Evolutionary conservation across 306 rosid genomes (phyloP).

Genomic region (Geum urbanum): DNA sequence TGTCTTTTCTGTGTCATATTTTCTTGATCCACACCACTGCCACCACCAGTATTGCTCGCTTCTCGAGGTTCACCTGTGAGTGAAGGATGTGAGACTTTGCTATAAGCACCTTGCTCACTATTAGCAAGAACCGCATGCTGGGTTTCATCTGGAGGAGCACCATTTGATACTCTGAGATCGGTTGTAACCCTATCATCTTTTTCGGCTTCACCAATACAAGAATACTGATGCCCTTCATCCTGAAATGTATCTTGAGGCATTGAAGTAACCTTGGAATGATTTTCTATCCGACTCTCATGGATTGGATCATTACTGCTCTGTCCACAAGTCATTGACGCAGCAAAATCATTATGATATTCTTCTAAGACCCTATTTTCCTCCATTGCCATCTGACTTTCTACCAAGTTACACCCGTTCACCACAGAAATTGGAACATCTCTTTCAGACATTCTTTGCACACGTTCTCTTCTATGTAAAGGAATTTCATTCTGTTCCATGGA

Average conservation of each 20-base stretch:
- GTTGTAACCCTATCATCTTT: constrained; percentile 13
- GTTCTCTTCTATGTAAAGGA: constrained; percentile 19
- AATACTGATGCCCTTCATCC: background rate
- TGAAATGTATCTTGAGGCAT: constrained; percentile 14
- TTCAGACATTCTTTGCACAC: constrained; percentile 4
- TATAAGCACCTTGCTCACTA: constrained; percentile 28
- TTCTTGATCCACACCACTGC: constrained; percentile 20
- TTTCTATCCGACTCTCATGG: constrained; percentile 24
- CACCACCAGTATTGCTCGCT: constrained; percentile 10
- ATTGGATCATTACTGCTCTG: constrained; percentile 22
- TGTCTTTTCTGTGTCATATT: constrained; percentile 28
- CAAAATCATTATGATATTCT: constrained; percentile 24
- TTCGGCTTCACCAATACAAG: constrained; percentile 7
- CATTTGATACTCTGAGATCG: constrained; percentile 26
- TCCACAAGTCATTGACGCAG: constrained; percentile 28
- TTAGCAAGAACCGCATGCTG: constrained; percentile 11
- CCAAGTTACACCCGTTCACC: constrained; percentile 15
- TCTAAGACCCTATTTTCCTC: constrained; percentile 23
- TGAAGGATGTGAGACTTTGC: constrained; percentile 17
- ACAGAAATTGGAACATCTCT: constrained; percentile 1
- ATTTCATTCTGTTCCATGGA: constrained; percentile 25
- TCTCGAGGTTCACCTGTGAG: constrained; percentile 27
- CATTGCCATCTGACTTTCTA: constrained; percentile 23
- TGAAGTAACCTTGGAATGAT: constrained; percentile 17
- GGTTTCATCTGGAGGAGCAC: constrained; percentile 15